Base-by-base conservation (phyloP, 345 rosid genomes). In the Moricandia arvensis region DNA sequence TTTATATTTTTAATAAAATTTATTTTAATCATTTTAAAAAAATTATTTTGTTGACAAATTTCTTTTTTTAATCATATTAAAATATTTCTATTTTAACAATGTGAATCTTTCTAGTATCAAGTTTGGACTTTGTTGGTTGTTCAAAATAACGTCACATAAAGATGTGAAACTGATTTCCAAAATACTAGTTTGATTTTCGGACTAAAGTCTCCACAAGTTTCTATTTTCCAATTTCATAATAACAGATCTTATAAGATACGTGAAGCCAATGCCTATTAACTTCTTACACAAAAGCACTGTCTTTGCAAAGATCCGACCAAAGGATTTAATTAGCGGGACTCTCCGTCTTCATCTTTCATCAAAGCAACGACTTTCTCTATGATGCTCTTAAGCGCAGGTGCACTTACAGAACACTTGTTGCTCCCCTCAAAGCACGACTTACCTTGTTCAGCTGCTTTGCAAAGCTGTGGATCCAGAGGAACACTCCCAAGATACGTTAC, bases 361-460 rank as follows among this genome's bases (percentile, higher is more conserved):
- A 80, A 59, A 17, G 79, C 79, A 17, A 68, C 77, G 15, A 80
- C 77, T 73, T 88, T 87, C 58, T 88, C 87, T 59, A 89, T 80
- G 26, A 90, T 85, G 63, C 71, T 81, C 80, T 85, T 90, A 81
- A 93, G 80, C 0, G 91, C 94, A 0, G 88, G 84, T 10, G 93
- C 93, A 17, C 97, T 94, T 1, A 76, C 82, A 13, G 70, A 57
- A 63, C 98, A 93, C 68, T 81, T 87, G 84, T 75, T 79, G 68
- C 15, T 21, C 16, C 86, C 96, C 12, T 79, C 78, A 73, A 94
- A 91, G 78, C 97, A 94, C 16, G 97, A 94, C 75, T 86, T 84
- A 34, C 96, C 97, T 82, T 94, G 91, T 79, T 90, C 96, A 3
- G 97, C 93, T 10, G 91, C 90, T 85, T 81, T 84, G 76, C 92